phyloP scores from a whole-genome alignment of 257 asterid species.

The Solanum sejunctum region DNA sequence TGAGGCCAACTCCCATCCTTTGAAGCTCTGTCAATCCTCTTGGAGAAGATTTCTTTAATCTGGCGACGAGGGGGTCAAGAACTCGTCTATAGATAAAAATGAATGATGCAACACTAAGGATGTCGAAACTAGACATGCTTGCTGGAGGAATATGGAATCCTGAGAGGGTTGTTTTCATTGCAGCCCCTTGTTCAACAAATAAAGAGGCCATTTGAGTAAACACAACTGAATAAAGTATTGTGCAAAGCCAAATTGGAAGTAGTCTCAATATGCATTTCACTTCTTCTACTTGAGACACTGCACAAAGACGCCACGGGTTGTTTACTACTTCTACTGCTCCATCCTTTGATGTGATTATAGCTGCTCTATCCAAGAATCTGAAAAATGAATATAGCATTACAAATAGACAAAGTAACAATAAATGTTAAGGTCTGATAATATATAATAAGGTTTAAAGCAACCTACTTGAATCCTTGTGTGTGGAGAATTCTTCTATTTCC shows the following conservation, averaged over 20 bases:
- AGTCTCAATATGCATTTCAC: conserved; percentile 75
- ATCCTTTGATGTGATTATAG: conserved; percentile 26
- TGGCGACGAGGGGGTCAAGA: conserved; percentile 42
- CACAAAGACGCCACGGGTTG: conserved; percentile 58
- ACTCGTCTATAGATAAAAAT: conserved; percentile 65
- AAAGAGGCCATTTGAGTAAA: conserved; percentile 95
- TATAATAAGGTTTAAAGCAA: not conserved
- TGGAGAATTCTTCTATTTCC: conserved; percentile 65
- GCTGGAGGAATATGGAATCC: conserved; percentile 89
- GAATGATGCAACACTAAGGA: conserved; percentile 76
- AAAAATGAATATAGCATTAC: not conserved
- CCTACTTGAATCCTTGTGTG: conserved; percentile 63
- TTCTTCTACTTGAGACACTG: conserved; percentile 85
- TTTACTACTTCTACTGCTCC: not conserved
- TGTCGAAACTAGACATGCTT: conserved; percentile 93
- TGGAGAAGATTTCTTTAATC: conserved; percentile 18
- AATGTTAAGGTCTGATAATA: not conserved
- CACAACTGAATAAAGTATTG: conserved; percentile 83
- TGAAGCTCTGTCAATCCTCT: conserved; percentile 53
- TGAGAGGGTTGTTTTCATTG: conserved; percentile 60
- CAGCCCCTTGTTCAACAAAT: conserved; percentile 89
- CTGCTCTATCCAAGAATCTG: conserved; percentile 57
- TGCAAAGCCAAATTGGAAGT: conserved; percentile 92
- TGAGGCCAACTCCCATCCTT: conserved; percentile 73
- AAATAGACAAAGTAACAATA: not conserved